Conservation (phyloP, 495 filamentous ascomycete genomes). For the Penicillium pancosmium region DNA sequence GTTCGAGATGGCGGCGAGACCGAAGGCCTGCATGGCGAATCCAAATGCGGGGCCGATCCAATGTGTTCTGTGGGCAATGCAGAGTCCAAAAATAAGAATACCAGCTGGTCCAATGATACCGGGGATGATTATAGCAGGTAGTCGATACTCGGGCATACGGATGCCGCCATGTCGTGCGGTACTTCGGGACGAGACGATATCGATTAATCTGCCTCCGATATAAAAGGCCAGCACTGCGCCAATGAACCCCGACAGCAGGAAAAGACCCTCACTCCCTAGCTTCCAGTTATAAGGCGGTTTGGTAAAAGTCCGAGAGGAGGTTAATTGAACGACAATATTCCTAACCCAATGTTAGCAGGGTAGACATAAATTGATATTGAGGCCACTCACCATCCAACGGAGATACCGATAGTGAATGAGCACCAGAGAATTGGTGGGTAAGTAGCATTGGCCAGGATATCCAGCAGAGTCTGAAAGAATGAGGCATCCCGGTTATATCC, state of each 20-base stretch:
- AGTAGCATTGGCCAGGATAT: slow-evolving; percentile 27
- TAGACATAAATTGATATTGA: neutral
- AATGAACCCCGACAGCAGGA: slow-evolving; percentile 35
- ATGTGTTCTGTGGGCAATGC: slow-evolving; percentile 29
- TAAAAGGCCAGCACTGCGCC: slow-evolving; percentile 36
- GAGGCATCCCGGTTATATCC: slow-evolving; percentile 33
- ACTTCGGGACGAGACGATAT: slow-evolving; percentile 34
- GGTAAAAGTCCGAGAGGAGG: slow-evolving; percentile 33
- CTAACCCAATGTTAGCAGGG: slow-evolving; percentile 12
- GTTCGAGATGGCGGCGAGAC: slow-evolving; percentile 37
- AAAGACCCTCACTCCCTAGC: slow-evolving; percentile 29
- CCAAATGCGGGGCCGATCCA: slow-evolving; percentile 39
- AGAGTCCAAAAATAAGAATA: slow-evolving; percentile 35
- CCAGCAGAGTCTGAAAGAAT: slow-evolving; percentile 25
- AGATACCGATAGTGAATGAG: slow-evolving; percentile 32
- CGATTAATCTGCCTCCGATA: slow-evolving; percentile 35
- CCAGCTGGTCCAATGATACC: slow-evolving; percentile 32
- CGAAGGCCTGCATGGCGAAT: slow-evolving; percentile 40
- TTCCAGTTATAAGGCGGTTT: slow-evolving; percentile 35
- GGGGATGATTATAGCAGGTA: slow-evolving; percentile 34
- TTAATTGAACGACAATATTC: slow-evolving; percentile 40
- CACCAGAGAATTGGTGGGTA: slow-evolving; percentile 39
- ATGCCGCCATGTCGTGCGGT: slow-evolving; percentile 27
- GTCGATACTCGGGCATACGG: slow-evolving; percentile 33
- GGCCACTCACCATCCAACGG: slow-evolving; percentile 31